Evolutionary conservation across 2,329 filamentous ascomycete species (phyloP).

Genomic region (Penicillium rolfsii): DNA sequence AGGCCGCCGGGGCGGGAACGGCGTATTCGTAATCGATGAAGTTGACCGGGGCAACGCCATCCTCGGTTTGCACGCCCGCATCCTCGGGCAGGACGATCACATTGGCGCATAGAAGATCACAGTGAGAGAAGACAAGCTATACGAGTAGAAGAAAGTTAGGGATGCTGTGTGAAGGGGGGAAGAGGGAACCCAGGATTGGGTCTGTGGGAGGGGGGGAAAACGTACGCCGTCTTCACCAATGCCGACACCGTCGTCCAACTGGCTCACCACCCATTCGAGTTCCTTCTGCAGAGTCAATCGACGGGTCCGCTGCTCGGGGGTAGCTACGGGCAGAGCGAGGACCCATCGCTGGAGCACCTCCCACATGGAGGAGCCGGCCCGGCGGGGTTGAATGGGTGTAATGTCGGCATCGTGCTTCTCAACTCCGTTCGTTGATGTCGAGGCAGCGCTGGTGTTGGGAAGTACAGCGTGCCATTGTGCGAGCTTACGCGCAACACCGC

Average conservation of each 20-base stretch:
- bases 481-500: slow-evolving; percentile 78
- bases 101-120: slow-evolving; percentile 94
- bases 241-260: slow-evolving; percentile 76
- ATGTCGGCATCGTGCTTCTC: slow-evolving; percentile 24
- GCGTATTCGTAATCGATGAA: slow-evolving; percentile 99
- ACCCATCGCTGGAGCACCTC: slow-evolving; percentile 97
- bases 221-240: slow-evolving; percentile 73
- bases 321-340: slow-evolving; percentile 74
- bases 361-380: slow-evolving; percentile 85
- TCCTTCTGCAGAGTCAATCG: slow-evolving; percentile 73
- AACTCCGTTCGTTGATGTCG: slow-evolving; percentile 24
- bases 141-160: neutral
- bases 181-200: neutral
- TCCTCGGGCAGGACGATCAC: slow-evolving; percentile 73
- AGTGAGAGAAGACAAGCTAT: slow-evolving; percentile 89
- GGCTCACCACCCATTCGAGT: slow-evolving; percentile 68
- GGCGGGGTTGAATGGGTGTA: slow-evolving; percentile 41
- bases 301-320: slow-evolving; percentile 68
- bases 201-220: slow-evolving; percentile 1
- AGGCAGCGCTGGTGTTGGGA: slow-evolving; percentile 56
- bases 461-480: slow-evolving; percentile 88
- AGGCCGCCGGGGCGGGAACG: slow-evolving; percentile 88
- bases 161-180: neutral
- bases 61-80: slow-evolving; percentile 37
- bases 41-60: slow-evolving; percentile 60